Evolutionary conservation across 768 basidiomycete genomes (phyloP).

Genomic region (Panaeolus cyanescens): DNA sequence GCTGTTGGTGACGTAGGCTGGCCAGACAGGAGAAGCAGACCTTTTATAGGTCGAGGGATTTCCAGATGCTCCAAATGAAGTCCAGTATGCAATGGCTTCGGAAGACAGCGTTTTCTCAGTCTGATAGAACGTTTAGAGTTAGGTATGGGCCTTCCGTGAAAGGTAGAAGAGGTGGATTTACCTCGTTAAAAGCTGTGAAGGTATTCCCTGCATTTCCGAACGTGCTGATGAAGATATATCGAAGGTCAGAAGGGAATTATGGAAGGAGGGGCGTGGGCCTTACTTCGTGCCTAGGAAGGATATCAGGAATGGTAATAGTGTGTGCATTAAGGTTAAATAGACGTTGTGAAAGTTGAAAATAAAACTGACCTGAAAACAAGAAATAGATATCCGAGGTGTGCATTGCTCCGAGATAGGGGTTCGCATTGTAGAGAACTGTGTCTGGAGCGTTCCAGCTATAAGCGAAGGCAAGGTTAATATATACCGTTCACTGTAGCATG

Average conservation of each 20-base stretch:
- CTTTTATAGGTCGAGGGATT: conserved; percentile 24
- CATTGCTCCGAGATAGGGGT: conserved; percentile 39
- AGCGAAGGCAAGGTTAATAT: not conserved
- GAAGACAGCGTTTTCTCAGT: conserved; percentile 37
- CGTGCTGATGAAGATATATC: conserved; percentile 15
- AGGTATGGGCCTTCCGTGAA: too few species aligned
- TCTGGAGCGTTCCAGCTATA: conserved; percentile 46
- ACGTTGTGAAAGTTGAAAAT: not conserved
- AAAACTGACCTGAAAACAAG: conserved; percentile 39
- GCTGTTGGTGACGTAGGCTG: conserved; percentile 14
- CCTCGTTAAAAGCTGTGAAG: conserved; percentile 38
- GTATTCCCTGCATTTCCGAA: conserved; percentile 34
- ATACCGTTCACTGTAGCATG: not conserved
- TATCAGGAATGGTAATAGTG: too few species aligned
- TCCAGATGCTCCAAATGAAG: conserved; percentile 38
- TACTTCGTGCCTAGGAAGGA: conserved; percentile 28
- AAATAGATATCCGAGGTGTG: conserved; percentile 47
- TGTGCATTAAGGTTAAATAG: not conserved
- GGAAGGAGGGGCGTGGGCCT: not conserved
- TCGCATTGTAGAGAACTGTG: conserved; percentile 34
- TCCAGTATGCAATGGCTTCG: conserved; percentile 47
- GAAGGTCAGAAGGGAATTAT: not conserved
- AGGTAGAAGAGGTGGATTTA: conserved; percentile 12
- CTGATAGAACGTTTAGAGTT: too few species aligned
- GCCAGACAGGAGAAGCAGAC: conserved; percentile 27